A percentile compares a stretch with the other conserved stretches of the same genome.
Conservation (phyloP, 805 yeast species). For the Jamesozyma rosinii region DNA sequence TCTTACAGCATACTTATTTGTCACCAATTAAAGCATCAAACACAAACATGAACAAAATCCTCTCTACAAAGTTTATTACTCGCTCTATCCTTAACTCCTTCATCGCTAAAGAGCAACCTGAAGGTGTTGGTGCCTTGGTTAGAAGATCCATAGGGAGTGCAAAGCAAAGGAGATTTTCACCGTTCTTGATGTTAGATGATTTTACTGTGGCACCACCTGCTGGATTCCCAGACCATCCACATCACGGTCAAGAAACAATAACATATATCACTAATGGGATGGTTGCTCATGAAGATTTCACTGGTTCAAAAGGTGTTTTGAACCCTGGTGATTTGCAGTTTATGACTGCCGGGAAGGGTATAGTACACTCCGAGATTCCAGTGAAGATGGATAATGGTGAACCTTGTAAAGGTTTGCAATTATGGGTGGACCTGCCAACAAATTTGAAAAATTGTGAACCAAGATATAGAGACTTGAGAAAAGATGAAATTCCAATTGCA, state of each 20-base stretch:
- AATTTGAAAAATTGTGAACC: conserved; percentile 56
- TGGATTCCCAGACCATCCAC: conserved; percentile 85
- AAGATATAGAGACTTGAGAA: conserved; percentile 67
- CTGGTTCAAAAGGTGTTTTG: conserved; percentile 71
- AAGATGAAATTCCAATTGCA: conserved; percentile 61
- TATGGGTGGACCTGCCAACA: conserved; percentile 80
- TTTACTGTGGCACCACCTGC: conserved; percentile 53
- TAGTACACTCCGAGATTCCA: conserved; percentile 84
- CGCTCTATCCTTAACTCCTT: conserved; percentile 47
- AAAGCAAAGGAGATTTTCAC: conserved; percentile 64
- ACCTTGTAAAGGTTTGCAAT: conserved; percentile 61
- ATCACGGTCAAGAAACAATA: conserved; percentile 72
- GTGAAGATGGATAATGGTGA: conserved; percentile 40
- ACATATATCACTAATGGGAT: conserved; percentile 57
- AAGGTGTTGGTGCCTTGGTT: conserved; percentile 84
- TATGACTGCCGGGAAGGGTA: conserved; percentile 89
- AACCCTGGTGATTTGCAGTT: conserved; percentile 81
- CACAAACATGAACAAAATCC: background rate
- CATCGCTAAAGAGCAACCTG: conserved; percentile 60
- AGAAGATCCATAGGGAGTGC: conserved; percentile 70
- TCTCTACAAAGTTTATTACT: background rate
- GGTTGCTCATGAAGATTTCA: conserved; percentile 77
- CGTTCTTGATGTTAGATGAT: conserved; percentile 76
- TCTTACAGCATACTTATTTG: background rate
- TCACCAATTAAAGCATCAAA: background rate